These are phyloP conservation scores for Lipomyces spencermartinsiae DNA, from an alignment of 805 yeast species.

Conservation along the genomic window DNA sequence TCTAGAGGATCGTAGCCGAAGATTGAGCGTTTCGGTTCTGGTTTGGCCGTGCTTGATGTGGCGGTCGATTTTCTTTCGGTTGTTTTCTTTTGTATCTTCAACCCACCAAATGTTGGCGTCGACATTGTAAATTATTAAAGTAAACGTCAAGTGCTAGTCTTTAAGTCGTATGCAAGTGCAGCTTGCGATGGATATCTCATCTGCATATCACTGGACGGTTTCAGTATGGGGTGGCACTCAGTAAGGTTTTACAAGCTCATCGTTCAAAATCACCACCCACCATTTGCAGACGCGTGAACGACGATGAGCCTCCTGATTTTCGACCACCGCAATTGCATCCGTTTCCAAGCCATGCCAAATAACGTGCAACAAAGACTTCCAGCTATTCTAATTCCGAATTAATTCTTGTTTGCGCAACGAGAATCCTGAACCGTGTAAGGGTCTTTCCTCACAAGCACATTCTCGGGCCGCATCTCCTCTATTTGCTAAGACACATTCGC, in stretches of 20 bases:
- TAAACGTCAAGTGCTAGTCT: not conserved
- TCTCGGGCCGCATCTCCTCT: too few relatives aligned
- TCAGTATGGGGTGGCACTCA: not conserved
- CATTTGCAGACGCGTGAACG: not conserved
- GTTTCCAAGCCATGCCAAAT: not conserved
- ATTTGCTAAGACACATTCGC: not conserved
- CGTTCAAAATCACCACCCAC: not conserved
- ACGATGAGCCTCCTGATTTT: not conserved
- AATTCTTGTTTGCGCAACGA: not conserved
- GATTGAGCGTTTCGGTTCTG: constrained; percentile 3
- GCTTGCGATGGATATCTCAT: not conserved
- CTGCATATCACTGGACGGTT: not conserved
- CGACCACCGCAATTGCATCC: not conserved
- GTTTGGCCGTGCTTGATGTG: not conserved
- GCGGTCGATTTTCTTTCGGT: not conserved
- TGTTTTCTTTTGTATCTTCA: constrained; percentile 17
- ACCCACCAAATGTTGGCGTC: constrained; percentile 12
- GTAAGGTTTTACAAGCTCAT: not conserved
- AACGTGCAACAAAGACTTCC: too few relatives aligned
- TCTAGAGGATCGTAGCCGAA: constrained; percentile 25
- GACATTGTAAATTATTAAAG: not conserved
- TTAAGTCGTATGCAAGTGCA: not conserved
- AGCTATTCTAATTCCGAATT: not conserved
- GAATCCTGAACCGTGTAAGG: not conserved
- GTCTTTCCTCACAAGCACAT: too few relatives aligned